Percentiles rank a stretch among this genome's conserved stretches.
These are phyloP conservation scores for Avena insularis DNA, from an alignment of 176 grass and related monocot species.

Conservation along the genomic window DNA sequence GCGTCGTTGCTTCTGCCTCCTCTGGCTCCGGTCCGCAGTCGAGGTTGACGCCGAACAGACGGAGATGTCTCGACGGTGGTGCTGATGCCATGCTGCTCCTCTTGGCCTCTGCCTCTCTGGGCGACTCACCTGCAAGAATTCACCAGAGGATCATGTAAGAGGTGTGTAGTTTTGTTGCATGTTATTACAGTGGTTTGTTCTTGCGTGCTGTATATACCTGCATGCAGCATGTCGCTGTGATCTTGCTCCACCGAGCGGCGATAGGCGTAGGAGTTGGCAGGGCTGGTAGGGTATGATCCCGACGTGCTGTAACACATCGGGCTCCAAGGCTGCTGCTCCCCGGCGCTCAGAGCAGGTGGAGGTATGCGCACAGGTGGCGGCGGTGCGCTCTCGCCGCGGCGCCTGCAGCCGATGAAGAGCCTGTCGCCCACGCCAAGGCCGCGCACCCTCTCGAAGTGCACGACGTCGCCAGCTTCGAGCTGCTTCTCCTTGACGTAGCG, in stretches of 20 bases:
- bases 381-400: conserved; percentile 42
- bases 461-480: conserved; percentile 69
- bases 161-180: conserved; percentile 1
- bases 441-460: conserved; percentile 61
- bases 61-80: conserved; percentile 60
- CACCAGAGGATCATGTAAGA: conserved; percentile 33
- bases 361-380: conserved; percentile 31
- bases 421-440: conserved; percentile 46
- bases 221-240: conserved; percentile 49
- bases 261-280: conserved; percentile 52
- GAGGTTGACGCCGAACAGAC: conserved; percentile 92
- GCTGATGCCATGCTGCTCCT: conserved; percentile 45
- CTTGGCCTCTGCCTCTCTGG: conserved; percentile 46
- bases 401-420: conserved; percentile 76
- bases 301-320: conserved; percentile 63
- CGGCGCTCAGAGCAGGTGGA: conserved; percentile 23
- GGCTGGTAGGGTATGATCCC: conserved; percentile 63
- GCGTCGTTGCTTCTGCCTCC: conserved; percentile 51
- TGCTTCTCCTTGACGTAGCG: conserved; percentile 83
- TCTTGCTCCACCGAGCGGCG: conserved; percentile 43
- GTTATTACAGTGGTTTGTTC: conserved; percentile 6
- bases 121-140: conserved; percentile 44
- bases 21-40: conserved; percentile 69
- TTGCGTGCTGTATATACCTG: conserved; percentile 47
- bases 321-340: conserved; percentile 67